phyloP scores from a whole-genome alignment of 2,329 filamentous ascomycete genomes.

The Pseudocercospora fuligena region DNA sequence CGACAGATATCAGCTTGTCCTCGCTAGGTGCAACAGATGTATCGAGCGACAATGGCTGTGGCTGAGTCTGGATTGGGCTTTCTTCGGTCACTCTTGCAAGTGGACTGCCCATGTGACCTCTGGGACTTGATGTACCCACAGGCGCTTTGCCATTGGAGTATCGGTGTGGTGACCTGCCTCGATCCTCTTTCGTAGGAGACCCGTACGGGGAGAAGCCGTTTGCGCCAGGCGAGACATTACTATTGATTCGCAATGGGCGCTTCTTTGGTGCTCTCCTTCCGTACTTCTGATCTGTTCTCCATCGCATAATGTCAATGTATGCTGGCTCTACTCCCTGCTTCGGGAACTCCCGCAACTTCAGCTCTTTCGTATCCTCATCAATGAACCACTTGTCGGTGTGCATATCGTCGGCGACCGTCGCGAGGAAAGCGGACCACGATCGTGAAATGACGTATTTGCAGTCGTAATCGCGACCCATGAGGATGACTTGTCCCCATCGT shows the following conservation, averaged over 20 bases:
- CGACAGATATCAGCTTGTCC: conserved; percentile 44
- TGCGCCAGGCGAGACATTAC: conserved; percentile 54
- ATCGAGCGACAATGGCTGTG: conserved; percentile 44
- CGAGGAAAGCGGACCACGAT: conserved; percentile 88
- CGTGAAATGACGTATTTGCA: conserved; percentile 96
- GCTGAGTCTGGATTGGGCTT: conserved; percentile 35
- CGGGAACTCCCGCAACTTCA: conserved; percentile 93
- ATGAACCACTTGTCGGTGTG: conserved; percentile 88
- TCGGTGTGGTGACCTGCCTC: conserved; percentile 74
- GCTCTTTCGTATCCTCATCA: conserved; percentile 87
- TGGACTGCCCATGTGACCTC: conserved; percentile 71
- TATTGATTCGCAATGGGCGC: conserved; percentile 54
- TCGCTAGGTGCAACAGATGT: conserved; percentile 36
- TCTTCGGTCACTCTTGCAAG: conserved; percentile 78
- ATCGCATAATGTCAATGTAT: conserved; percentile 93
- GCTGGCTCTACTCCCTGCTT: conserved; percentile 84
- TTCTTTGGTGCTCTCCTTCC: conserved; percentile 62
- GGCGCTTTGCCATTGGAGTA: conserved; percentile 64
- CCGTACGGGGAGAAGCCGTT: conserved; percentile 65
- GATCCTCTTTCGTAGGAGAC: conserved; percentile 63
- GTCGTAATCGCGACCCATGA: conserved; percentile 97
- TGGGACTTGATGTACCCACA: conserved; percentile 65
- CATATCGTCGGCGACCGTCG: conserved; percentile 86
- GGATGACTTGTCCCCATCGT: conserved; percentile 93
- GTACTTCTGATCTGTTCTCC: conserved; percentile 95